These are phyloP conservation scores for Salmacisia buchloeana DNA, from an alignment of 1,284 basidiomycete species.

Conservation along the genomic window DNA sequence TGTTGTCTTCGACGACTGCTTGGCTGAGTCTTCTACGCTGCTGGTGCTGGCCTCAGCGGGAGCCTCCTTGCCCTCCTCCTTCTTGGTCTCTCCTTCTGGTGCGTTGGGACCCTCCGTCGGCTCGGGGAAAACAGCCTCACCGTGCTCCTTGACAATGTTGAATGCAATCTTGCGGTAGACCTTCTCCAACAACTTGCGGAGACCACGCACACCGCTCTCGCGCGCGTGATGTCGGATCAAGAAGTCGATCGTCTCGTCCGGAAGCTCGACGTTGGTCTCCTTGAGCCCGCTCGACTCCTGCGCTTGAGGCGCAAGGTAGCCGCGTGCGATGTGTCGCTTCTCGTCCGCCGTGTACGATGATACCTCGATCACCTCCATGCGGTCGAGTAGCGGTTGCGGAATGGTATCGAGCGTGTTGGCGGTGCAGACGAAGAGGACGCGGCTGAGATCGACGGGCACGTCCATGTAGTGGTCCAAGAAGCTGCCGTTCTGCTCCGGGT, in stretches of 20 bases:
- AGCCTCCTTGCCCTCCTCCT: constrained; percentile 19
- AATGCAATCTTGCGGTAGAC: constrained; percentile 96
- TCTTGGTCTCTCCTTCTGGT: constrained; percentile 22
- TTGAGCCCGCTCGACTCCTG: constrained; percentile 78
- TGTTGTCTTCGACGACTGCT: constrained; percentile 50
- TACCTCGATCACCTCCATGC: constrained; percentile 87
- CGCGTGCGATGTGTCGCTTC: constrained; percentile 84
- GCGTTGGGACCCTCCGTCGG: constrained; percentile 50
- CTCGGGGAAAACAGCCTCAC: constrained; percentile 81
- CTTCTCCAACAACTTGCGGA: constrained; percentile 56
- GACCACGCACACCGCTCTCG: constrained; percentile 67
- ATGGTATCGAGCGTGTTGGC: constrained; percentile 73
- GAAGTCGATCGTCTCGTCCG: constrained; percentile 65
- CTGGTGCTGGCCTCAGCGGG: constrained; percentile 51
- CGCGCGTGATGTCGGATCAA: constrained; percentile 95
- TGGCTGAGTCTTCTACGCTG: constrained; percentile 24
- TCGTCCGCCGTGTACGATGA: constrained; percentile 83
- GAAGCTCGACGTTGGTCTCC: constrained; percentile 43
- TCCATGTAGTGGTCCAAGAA: constrained; percentile 98
- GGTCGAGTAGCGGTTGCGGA: constrained; percentile 88
- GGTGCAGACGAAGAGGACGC: constrained; percentile 95
- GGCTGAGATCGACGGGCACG: constrained; percentile 90
- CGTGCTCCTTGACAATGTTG: constrained; percentile 83
- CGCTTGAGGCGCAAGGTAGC: constrained; percentile 89
- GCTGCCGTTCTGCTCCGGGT: constrained; percentile 93